These are phyloP conservation scores for Citeromyces matritensis DNA, from an alignment of 805 yeast genomes.

Conservation along the genomic window DNA sequence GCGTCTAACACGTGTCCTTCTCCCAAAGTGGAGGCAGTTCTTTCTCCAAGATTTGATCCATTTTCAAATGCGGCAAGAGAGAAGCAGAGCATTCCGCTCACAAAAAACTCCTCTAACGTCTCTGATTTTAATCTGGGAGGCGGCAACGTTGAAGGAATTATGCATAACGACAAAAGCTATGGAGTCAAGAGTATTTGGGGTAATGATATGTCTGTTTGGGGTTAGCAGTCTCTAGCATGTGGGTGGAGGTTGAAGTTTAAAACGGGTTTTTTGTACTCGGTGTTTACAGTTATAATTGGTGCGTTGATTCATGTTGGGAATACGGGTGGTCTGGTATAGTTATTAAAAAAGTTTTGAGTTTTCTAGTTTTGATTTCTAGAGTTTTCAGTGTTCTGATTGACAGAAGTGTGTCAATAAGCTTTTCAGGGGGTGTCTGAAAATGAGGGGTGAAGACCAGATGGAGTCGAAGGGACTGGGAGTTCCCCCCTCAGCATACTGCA, in stretches of 20 bases:
- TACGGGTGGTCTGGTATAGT: constrained; percentile 1
- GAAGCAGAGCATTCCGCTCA: too few species aligned
- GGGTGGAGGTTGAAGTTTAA: constrained; percentile 1
- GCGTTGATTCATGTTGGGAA: background rate
- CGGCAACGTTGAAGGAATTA: background rate
- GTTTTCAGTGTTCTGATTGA: background rate
- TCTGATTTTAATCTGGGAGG: background rate
- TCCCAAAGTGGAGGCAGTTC: constrained; percentile 1
- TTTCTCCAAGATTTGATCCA: constrained; percentile 2
- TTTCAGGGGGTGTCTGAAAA: background rate
- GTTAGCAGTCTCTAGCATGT: constrained; percentile 5
- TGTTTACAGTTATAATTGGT: background rate
- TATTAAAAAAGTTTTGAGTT: background rate
- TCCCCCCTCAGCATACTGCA: constrained; percentile 9
- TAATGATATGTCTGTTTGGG: constrained; percentile 11
- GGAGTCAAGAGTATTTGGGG: constrained; percentile 9
- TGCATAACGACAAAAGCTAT: background rate
- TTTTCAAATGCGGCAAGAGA: background rate
- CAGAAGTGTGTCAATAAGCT: background rate
- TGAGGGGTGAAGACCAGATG: background rate
- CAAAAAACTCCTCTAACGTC: too few species aligned
- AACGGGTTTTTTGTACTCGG: background rate
- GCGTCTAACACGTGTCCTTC: background rate
- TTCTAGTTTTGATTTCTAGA: background rate
- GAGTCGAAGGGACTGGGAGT: constrained; percentile 1